These are phyloP conservation scores for Rhodotorula sp. DNA, from an alignment of 1,284 basidiomycete species.

Conservation along the genomic window DNA sequence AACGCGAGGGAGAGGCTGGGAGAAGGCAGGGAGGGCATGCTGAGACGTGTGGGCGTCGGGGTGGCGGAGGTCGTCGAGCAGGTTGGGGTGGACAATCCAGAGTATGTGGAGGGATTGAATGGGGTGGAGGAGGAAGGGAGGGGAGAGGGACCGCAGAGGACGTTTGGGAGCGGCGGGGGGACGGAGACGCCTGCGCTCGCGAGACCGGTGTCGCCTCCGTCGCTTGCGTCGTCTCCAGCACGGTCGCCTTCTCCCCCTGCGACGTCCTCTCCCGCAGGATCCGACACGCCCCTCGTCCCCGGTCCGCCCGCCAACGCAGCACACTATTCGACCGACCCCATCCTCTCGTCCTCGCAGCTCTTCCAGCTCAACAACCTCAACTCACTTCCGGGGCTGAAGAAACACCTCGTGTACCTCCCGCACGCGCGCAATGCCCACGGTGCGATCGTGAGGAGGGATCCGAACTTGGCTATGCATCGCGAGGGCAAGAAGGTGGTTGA, in stretches of 20 bases:
- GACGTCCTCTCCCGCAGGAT: neutral
- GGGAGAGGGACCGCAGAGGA: neutral
- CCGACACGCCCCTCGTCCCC: neutral
- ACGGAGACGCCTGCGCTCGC: neutral
- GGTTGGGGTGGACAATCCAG: slow-evolving; percentile 31
- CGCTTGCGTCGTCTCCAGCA: neutral
- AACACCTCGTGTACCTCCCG: slow-evolving; percentile 39
- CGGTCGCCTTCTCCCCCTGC: neutral
- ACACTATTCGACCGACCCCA: slow-evolving; percentile 27
- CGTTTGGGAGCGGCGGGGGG: neutral
- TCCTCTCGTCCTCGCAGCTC: slow-evolving; percentile 33
- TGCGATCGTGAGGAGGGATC: slow-evolving; percentile 34
- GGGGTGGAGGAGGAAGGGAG: neutral
- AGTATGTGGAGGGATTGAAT: slow-evolving; percentile 21
- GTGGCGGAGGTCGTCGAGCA: slow-evolving; percentile 30
- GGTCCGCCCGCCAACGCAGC: neutral
- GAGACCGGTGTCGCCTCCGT: neutral
- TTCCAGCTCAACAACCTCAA: slow-evolving; percentile 36
- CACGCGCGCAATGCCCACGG: slow-evolving; percentile 38
- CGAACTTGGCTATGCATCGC: slow-evolving; percentile 21
- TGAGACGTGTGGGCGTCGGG: slow-evolving; percentile 27
- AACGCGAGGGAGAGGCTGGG: slow-evolving; percentile 6
- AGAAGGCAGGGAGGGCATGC: slow-evolving; percentile 30
- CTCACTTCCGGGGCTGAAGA: slow-evolving; percentile 34
- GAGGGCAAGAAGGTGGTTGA: slow-evolving; percentile 38